These are phyloP conservation scores for Tylopilus rubrobrunneus DNA, from an alignment of 768 basidiomycete genomes.

Conservation along the genomic window DNA sequence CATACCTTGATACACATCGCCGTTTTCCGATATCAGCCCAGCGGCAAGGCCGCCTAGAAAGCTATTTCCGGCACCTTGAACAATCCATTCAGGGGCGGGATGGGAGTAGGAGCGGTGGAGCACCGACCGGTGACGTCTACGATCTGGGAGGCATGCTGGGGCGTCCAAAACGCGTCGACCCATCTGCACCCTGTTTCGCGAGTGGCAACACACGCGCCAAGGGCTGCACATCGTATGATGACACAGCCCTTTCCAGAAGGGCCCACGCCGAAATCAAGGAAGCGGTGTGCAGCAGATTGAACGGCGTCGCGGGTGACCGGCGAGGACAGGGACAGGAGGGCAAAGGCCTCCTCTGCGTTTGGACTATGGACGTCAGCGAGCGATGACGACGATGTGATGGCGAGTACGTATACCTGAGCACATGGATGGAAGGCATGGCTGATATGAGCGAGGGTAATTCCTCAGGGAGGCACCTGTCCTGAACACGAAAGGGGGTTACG, in stretches of 20 bases:
- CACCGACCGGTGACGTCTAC: slow-evolving; percentile 77
- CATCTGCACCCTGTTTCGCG: slow-evolving; percentile 44
- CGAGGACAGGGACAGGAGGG: slow-evolving; percentile 54
- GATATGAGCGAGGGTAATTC: slow-evolving; percentile 66
- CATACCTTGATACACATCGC: slow-evolving; percentile 73
- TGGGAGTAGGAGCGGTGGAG: background rate
- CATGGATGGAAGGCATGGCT: slow-evolving; percentile 54
- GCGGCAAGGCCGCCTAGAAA: slow-evolving; percentile 85
- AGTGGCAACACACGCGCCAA: slow-evolving; percentile 67
- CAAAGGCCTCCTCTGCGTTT: slow-evolving; percentile 81
- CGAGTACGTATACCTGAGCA: slow-evolving; percentile 55
- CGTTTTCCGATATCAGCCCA: slow-evolving; percentile 53
- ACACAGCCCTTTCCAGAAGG: slow-evolving; percentile 49
- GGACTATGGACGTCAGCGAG: slow-evolving; percentile 46
- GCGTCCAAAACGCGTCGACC: slow-evolving; percentile 73
- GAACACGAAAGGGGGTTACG: slow-evolving; percentile 4
- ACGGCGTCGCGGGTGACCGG: slow-evolving; percentile 44
- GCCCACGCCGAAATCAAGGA: slow-evolving; percentile 61
- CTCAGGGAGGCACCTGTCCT: slow-evolving; percentile 78
- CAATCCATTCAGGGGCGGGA: slow-evolving; percentile 1
- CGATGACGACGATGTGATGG: background rate
- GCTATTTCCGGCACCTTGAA: slow-evolving; percentile 80
- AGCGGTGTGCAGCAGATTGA: slow-evolving; percentile 61
- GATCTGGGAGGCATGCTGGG: slow-evolving; percentile 44
- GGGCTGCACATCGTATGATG: slow-evolving; percentile 68